Percentiles rank a stretch among this genome's conserved stretches.
Evolutionary conservation across 1,284 basidiomycete species (phyloP).

Genomic region (Rugosomyces carneus): DNA sequence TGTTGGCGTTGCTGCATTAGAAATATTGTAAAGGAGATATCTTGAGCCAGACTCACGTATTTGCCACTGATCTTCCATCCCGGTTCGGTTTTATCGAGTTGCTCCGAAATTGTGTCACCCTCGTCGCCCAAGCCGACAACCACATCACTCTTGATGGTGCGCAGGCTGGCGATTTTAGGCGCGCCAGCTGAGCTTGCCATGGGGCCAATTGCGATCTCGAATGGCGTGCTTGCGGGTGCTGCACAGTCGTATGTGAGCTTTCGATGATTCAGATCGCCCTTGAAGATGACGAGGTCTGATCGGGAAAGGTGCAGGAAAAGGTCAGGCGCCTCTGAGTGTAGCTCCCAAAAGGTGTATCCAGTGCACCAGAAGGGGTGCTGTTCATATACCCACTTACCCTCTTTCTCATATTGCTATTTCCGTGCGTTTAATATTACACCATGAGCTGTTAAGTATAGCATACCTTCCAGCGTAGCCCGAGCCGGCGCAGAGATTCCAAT

Average conservation of each 20-base stretch:
- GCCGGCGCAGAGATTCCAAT: constrained; percentile 72
- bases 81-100: constrained; percentile 81
- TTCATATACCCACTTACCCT: constrained; percentile 94
- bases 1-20: constrained; percentile 6
- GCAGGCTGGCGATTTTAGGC: constrained; percentile 78
- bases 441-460: not conserved
- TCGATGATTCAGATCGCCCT: constrained; percentile 92
- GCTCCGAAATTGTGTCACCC: constrained; percentile 73
- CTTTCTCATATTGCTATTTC: constrained; percentile 79
- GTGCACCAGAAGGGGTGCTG: constrained; percentile 97
- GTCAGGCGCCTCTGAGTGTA: constrained; percentile 87
- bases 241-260: constrained; percentile 92
- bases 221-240: constrained; percentile 86
- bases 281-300: constrained; percentile 93
- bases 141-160: constrained; percentile 87
- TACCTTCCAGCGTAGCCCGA: constrained; percentile 91
- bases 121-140: constrained; percentile 65
- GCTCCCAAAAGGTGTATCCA: constrained; percentile 93
- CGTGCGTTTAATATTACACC: not conserved
- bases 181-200: constrained; percentile 88
- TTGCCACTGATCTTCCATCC: constrained; percentile 98
- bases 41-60: constrained; percentile 57
- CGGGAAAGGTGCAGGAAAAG: constrained; percentile 89
- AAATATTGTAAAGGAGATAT: constrained; percentile 8
- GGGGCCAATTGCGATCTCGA: constrained; percentile 89